These are phyloP conservation scores for Sextonia rubra DNA, from an alignment of 164 flowering plant species.

Conservation along the genomic window DNA sequence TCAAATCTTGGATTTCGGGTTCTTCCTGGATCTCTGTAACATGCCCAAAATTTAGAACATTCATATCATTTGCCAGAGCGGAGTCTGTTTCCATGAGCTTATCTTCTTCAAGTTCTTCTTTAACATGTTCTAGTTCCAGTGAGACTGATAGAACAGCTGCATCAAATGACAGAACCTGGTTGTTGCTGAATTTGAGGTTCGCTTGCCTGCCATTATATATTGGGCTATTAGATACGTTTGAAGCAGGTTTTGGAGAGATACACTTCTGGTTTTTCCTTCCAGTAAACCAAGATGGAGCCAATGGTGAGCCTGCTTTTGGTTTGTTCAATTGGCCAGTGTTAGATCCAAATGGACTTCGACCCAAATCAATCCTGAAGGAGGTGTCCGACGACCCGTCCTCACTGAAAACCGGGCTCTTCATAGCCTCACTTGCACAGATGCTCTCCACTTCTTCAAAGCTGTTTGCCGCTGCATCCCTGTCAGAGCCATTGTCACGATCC, in stretches of 20 bases:
- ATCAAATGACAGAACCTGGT: constrained; percentile 51
- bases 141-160: constrained; percentile 54
- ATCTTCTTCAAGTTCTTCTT: constrained; percentile 46
- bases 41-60: constrained; percentile 17
- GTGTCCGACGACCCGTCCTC: constrained; percentile 63
- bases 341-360: constrained; percentile 55
- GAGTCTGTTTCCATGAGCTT: constrained; percentile 18
- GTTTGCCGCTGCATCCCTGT: constrained; percentile 61
- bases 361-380: constrained; percentile 63
- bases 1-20: constrained; percentile 15
- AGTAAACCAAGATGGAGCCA: constrained; percentile 60
- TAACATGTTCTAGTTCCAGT: constrained; percentile 40
- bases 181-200: constrained; percentile 24
- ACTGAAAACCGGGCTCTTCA: constrained; percentile 65
- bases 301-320: constrained; percentile 36
- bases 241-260: constrained; percentile 36
- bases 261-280: constrained; percentile 31
- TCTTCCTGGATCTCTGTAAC: constrained; percentile 40
- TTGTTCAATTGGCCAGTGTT: constrained; percentile 36
- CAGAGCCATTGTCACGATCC: constrained; percentile 63
- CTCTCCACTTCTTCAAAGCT: constrained; percentile 61
- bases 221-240: constrained; percentile 33
- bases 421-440: constrained; percentile 57
- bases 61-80: constrained; percentile 9
- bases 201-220: constrained; percentile 34